These are phyloP conservation scores for Penicillium sp. DNA, from an alignment of 2,329 filamentous ascomycete species.

Conservation along the genomic window DNA sequence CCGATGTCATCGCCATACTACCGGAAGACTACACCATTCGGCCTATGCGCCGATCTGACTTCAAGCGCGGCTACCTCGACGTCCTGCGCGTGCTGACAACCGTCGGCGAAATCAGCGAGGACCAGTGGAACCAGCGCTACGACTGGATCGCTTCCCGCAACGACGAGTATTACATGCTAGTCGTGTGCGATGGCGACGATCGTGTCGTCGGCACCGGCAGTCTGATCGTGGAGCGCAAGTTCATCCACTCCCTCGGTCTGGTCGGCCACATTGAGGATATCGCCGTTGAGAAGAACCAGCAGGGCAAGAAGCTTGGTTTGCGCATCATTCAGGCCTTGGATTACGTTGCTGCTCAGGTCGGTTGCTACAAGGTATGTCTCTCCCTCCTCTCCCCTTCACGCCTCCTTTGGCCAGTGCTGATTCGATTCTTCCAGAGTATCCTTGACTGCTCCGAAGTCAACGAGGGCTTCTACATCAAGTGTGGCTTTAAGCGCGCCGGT, in stretches of 20 bases:
- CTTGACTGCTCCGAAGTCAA: slow-evolving; percentile 96
- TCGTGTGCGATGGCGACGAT: slow-evolving; percentile 73
- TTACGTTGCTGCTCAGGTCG: slow-evolving; percentile 81
- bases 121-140: slow-evolving; percentile 77
- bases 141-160: slow-evolving; percentile 76
- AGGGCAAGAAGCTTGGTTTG: slow-evolving; percentile 94
- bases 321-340: slow-evolving; percentile 93
- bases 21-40: slow-evolving; percentile 83
- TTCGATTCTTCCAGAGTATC: slow-evolving; percentile 67
- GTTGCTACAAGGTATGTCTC: slow-evolving; percentile 78
- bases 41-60: slow-evolving; percentile 78
- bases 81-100: slow-evolving; percentile 89
- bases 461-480: slow-evolving; percentile 98
- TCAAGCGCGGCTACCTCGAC: slow-evolving; percentile 81
- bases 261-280: slow-evolving; percentile 99
- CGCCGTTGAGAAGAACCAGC: slow-evolving; percentile 90
- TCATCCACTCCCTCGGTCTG: slow-evolving; percentile 51
- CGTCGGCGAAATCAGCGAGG: slow-evolving; percentile 81
- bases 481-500: slow-evolving; percentile 88
- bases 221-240: slow-evolving; percentile 88
- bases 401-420: not conserved
- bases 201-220: slow-evolving; percentile 88
- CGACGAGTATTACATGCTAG: slow-evolving; percentile 82
- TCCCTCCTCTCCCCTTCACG: not conserved
- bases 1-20: slow-evolving; percentile 70